These are phyloP conservation scores for Boechera divaricarpa DNA, from an alignment of 345 rosid species.

Conservation along the genomic window DNA sequence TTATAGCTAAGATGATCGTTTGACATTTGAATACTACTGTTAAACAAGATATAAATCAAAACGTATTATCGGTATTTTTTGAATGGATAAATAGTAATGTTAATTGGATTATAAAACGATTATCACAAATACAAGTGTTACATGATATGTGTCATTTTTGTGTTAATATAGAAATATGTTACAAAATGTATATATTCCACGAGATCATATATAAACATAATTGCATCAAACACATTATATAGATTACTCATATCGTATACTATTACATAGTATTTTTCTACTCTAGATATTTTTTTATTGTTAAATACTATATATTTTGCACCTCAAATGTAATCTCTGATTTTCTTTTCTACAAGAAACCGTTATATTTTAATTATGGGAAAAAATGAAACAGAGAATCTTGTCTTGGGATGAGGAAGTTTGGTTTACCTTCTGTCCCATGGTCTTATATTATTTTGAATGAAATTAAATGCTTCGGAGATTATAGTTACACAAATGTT, in stretches of 20 bases:
- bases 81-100: neutral
- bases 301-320: neutral
- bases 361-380: neutral
- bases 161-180: neutral
- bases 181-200: neutral
- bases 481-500: conserved; percentile 27
- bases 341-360: neutral
- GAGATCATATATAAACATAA: neutral
- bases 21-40: conserved; percentile 1
- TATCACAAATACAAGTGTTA: neutral
- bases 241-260: neutral
- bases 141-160: neutral
- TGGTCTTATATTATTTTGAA: conserved; percentile 8
- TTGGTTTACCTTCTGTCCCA: conserved; percentile 13
- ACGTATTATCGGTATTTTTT: neutral
- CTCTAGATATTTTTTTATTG: neutral
- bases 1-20: conserved; percentile 7
- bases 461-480: conserved; percentile 24
- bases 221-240: neutral
- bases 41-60: neutral
- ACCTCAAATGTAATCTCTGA: neutral
- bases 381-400: conserved; percentile 30
- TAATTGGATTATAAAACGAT: neutral
- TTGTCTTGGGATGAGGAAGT: conserved; percentile 43
- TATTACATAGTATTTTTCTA: neutral